Evolutionary conservation across 2,329 filamentous ascomycete genomes (phyloP).

Genomic region (Aspergillus quadrilineatus): DNA sequence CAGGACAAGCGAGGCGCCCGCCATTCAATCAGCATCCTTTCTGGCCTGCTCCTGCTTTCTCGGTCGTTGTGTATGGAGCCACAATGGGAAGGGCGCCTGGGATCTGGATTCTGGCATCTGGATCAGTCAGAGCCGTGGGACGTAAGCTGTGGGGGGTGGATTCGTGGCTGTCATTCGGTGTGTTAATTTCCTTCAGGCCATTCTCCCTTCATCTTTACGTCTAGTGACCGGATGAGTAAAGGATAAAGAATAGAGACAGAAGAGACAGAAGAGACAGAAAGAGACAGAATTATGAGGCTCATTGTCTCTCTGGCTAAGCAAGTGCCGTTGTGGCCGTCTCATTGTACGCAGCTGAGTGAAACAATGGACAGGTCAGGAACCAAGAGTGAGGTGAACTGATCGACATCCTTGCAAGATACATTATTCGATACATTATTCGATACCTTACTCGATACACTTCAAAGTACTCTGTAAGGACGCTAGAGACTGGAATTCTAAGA

Average conservation of each 20-base stretch:
- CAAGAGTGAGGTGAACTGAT: too few species aligned
- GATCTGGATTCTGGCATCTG: not conserved
- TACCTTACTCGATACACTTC: not conserved
- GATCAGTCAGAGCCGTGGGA: conserved; percentile 1
- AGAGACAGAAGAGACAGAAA: not conserved
- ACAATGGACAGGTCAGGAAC: too few species aligned
- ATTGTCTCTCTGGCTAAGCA: too few species aligned
- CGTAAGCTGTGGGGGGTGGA: not conserved
- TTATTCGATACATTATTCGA: not conserved
- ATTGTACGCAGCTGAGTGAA: too few species aligned
- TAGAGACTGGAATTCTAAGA: not conserved
- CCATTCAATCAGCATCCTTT: not conserved
- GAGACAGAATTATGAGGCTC: too few species aligned
- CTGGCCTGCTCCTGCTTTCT: not conserved
- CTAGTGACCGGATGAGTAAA: not conserved
- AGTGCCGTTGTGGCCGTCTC: too few species aligned
- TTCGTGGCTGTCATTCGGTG: not conserved
- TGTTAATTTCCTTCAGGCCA: not conserved
- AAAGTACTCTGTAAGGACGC: not conserved
- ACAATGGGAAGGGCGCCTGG: not conserved
- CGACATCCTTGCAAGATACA: too few species aligned
- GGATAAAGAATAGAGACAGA: not conserved
- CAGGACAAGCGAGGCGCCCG: not conserved
- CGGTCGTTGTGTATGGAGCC: not conserved
- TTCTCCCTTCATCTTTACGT: too few species aligned